Conservation (phyloP, 768 basidiomycete species). For the Tulasnella sp. region DNA sequence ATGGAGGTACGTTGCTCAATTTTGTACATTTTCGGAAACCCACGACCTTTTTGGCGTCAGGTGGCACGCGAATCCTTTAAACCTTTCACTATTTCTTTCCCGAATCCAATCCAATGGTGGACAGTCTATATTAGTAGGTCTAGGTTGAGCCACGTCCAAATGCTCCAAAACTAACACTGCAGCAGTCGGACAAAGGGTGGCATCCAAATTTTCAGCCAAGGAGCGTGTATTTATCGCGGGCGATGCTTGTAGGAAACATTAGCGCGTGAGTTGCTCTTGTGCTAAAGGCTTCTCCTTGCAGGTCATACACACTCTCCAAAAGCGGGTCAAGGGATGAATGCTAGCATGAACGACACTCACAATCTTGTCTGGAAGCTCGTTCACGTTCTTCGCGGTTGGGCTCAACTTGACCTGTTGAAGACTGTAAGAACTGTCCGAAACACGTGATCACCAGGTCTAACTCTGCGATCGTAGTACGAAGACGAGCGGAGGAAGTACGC, state of each 20-base stretch:
- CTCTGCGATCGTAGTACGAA: conserved; percentile 50
- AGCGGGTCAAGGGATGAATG: conserved; percentile 59
- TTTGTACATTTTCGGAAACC: neutral
- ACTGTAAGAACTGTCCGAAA: conserved; percentile 41
- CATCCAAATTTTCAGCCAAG: conserved; percentile 55
- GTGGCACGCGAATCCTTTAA: conserved; percentile 53
- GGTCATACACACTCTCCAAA: conserved; percentile 36
- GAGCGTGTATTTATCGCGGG: conserved; percentile 72
- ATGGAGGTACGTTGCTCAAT: conserved; percentile 43
- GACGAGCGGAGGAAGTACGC: conserved; percentile 60
- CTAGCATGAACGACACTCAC: conserved; percentile 70
- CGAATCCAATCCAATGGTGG: conserved; percentile 62
- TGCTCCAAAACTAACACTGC: neutral
- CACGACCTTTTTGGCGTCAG: conserved; percentile 34
- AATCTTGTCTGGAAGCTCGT: conserved; percentile 69
- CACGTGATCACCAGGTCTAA: neutral
- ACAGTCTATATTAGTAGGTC: conserved; percentile 63
- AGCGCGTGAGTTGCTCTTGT: neutral
- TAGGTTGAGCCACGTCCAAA: neutral
- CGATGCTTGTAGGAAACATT: conserved; percentile 60
- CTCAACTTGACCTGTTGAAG: conserved; percentile 45
- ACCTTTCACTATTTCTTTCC: conserved; percentile 52
- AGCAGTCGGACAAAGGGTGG: conserved; percentile 70
- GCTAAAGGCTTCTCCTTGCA: neutral
- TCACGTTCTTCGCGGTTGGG: conserved; percentile 54